Evolutionary conservation across 2,329 filamentous ascomycete genomes (phyloP).

Genomic region (Ascochyta pisi): DNA sequence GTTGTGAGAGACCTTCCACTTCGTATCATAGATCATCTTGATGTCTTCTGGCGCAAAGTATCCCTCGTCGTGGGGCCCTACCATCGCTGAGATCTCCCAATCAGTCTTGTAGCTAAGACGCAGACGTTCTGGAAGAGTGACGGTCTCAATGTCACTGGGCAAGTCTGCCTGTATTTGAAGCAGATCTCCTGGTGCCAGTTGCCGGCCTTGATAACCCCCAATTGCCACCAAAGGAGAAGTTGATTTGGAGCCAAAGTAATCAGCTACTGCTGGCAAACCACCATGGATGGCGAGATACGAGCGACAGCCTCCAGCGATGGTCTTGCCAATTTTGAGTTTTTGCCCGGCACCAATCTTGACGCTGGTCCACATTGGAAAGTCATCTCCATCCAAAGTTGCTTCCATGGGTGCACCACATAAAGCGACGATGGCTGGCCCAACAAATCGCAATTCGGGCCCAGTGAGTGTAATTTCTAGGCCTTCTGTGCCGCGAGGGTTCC

Average conservation of each 20-base stretch:
- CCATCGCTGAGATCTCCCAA: conserved; percentile 63
- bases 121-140: conserved; percentile 53
- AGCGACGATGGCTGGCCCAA: conserved; percentile 61
- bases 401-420: conserved; percentile 64
- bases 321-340: conserved; percentile 62
- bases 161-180: conserved; percentile 54
- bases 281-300: conserved; percentile 66
- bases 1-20: conserved; percentile 69
- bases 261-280: conserved; percentile 60
- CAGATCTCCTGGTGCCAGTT: conserved; percentile 62
- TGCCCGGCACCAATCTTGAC: conserved; percentile 60
- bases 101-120: conserved; percentile 58
- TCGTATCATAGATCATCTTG: conserved; percentile 63
- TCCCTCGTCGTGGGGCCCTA: conserved; percentile 63
- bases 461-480: conserved; percentile 66
- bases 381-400: conserved; percentile 57
- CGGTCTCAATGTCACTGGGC: conserved; percentile 41
- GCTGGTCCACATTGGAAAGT: conserved; percentile 63
- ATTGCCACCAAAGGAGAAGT: conserved; percentile 65
- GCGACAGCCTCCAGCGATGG: conserved; percentile 60
- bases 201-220: conserved; percentile 66
- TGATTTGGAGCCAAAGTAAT: conserved; percentile 66
- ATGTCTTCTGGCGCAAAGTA: conserved; percentile 61
- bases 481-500: conserved; percentile 61
- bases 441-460: conserved; percentile 65